Base-by-base conservation (phyloP, 768 basidiomycete species). In the Pleurotus citrinopileatus region DNA sequence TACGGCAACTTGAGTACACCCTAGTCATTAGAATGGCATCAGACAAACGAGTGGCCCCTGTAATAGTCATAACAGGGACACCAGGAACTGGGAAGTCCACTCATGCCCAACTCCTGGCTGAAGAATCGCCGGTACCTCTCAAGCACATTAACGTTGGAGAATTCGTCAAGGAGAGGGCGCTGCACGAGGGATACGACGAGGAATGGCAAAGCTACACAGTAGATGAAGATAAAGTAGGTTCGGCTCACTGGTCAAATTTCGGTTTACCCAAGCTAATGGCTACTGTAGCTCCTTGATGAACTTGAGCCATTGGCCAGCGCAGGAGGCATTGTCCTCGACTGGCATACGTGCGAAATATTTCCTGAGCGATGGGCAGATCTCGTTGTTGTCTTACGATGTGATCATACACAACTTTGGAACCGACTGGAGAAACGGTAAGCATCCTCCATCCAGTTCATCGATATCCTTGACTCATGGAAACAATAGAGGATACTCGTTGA, bases 321-420 rank as follows among this genome's bases (percentile, higher is more conserved):
- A 40, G 94, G 93, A 7, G 91, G 91, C 15, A 71, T 94, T 57
- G 83, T 97, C 53, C 84, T 97, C 25, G 94, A 97, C 69, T 96
- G 94, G 92, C 94, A 97, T 66, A 90, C 90, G 19, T 94, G 92
- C 70, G 94, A 94, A 57, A 70, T 86, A 29, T 99, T 95, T 61
- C 97, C 97, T 0, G 94, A 99, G 69, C 82, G 96, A 54, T 98
- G 97, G 97, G 78, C 89, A 20, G 97, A 99, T 71, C 79, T 98
- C 26, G 94, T 97, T 43, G 86, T 98, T 34, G 94, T 98, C 28
- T 73, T 98, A 6, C 83, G 87, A 9, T 98, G 95, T 61, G 78
- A 97, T 64, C 96, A 98, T 66, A 79, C 87, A 3, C 71, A 80
- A 55, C 70, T 99, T 25, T 98, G 97, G 91, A 84, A 91, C 10